A percentile compares a stretch with the other conserved stretches of the same genome.
phyloP scores from a whole-genome alignment of 2,329 filamentous ascomycete genomes.

The Monilinia fructigena region DNA sequence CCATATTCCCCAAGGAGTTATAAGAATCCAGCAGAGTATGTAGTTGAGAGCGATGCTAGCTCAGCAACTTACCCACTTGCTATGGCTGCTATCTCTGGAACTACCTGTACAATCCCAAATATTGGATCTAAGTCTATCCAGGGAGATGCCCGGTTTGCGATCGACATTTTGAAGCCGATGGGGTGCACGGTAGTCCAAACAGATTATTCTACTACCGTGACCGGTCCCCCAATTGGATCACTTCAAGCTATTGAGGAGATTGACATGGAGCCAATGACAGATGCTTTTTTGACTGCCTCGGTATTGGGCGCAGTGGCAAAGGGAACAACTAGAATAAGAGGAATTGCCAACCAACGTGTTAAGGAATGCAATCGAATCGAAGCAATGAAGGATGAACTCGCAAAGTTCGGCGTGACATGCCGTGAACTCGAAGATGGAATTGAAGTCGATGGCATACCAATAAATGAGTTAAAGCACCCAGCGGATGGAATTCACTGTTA shows the following conservation, averaged over 20 bases:
- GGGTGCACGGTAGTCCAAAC: conserved; percentile 88
- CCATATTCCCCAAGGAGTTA: conserved; percentile 86
- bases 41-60: conserved; percentile 94
- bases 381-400: conserved; percentile 92
- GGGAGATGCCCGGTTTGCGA: conserved; percentile 89
- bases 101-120: conserved; percentile 92
- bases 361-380: conserved; percentile 97
- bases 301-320: conserved; percentile 86
- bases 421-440: conserved; percentile 94
- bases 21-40: conserved; percentile 79
- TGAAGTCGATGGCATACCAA: conserved; percentile 58
- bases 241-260: conserved; percentile 76
- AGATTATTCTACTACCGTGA: conserved; percentile 84
- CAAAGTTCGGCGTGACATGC: conserved; percentile 87
- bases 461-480: conserved; percentile 52
- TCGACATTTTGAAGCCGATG: conserved; percentile 89
- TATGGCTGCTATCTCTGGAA: conserved; percentile 91
- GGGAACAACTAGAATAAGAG: conserved; percentile 80
- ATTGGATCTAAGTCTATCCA: conserved; percentile 91
- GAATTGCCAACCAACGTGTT: conserved; percentile 95
- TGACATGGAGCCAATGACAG: conserved; percentile 99
- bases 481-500: conserved; percentile 81
- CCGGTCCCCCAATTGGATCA: conserved; percentile 72
- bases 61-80: conserved; percentile 95
- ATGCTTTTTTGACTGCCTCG: conserved; percentile 93